Evolutionary conservation across 2,329 filamentous ascomycete genomes (phyloP), one percentile per base, ranked within the genome.

Genomic region (Xylaria polymorpha): DNA sequence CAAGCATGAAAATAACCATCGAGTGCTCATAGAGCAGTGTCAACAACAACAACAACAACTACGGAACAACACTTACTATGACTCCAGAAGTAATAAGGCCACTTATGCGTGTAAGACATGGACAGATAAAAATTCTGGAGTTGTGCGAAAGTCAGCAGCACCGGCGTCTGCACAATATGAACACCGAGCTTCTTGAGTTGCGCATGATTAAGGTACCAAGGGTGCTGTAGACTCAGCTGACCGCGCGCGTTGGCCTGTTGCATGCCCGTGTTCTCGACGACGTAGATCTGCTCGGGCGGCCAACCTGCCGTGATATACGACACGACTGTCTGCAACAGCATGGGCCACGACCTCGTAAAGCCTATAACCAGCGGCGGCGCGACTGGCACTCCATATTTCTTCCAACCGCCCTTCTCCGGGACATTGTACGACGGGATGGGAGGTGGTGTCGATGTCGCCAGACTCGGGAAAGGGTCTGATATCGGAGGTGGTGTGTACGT

Each of bases 221-320:
- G 87, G 68, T 89, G 88, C 69, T 88, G 84, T 0, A 86, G 79
- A 0, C 82, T 81, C 3, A 89, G 80, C 41, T 80, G 78, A 2
- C 81, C 83, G 9, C 80, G 77, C n/a, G 79, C 75, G 74, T 89
- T 89, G 58, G 85, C 83, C 63, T 85, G 79, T 75, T 87, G 85
- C 15, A 84, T 84, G 6, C 87, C 87, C 5, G 85, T 89, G 77
- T 90, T 90, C 73, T 90, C 87, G 35, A 89, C 78, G 1, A 89
- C 84, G 70, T 86, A 85, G 68, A 90, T 88, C 70, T 88, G 83
- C 22, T 80, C 80, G 0, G 85, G 77, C 1, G 87, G 87, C 87
- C 87, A 90, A 58, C 87, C 87, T 2, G 86, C 85, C 0, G 86
- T 85, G 70, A 90, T 84, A 76, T 89, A 90, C 12, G 82, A 84